These are phyloP conservation scores for Capsicum baccatum DNA, from an alignment of 257 asterid genomes.

Conservation along the genomic window DNA sequence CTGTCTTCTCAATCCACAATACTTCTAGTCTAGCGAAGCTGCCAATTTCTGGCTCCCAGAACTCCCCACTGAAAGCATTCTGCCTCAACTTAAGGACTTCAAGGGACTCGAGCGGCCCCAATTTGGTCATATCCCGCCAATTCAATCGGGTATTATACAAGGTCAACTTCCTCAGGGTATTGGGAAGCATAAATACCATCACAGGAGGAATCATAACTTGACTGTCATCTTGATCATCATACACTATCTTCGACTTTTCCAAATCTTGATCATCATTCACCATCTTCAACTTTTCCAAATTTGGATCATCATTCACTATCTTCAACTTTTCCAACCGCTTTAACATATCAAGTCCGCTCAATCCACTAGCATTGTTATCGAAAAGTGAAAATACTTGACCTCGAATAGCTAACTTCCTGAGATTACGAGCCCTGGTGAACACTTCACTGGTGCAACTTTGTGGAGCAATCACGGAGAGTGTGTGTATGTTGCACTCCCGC, in stretches of 20 bases:
- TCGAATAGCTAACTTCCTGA: not conserved
- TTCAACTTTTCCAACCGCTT: not conserved
- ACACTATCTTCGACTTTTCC: too few relatives aligned
- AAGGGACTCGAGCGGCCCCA: not conserved
- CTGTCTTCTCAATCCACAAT: constrained; percentile 3
- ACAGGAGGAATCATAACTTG: not conserved
- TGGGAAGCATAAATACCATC: not conserved
- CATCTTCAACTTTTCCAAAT: too few relatives aligned
- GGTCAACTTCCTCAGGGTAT: constrained; percentile 12
- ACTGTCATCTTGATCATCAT: not conserved
- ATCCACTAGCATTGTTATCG: not conserved
- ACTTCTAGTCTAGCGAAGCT: not conserved
- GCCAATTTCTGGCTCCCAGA: not conserved
- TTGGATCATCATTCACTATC: not conserved
- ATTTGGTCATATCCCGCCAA: not conserved
- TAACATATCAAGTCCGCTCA: not conserved
- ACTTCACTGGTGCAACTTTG: not conserved
- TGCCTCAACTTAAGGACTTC: not conserved
- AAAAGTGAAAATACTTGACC: not conserved
- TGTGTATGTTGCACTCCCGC: not conserved
- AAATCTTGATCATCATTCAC: too few relatives aligned
- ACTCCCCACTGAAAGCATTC: not conserved
- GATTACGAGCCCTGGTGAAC: not conserved
- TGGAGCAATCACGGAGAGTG: not conserved
- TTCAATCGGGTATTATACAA: not conserved